Conservation (phyloP, 179 eudicot genomes). For the Corrigiola litoralis region DNA sequence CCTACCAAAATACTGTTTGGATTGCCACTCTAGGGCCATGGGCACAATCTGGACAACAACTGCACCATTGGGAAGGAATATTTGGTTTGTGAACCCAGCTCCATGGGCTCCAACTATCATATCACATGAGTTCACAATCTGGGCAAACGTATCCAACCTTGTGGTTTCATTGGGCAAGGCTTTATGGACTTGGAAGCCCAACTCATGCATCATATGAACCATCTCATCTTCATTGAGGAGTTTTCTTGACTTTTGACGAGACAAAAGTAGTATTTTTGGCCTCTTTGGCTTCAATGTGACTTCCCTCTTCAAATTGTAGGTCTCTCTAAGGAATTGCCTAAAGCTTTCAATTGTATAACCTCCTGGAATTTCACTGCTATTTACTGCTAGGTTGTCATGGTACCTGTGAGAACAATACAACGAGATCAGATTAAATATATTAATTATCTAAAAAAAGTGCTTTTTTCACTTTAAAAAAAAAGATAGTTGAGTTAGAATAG, state of each 20-base stretch:
- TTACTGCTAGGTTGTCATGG: conserved; percentile 21
- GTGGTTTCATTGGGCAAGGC: conserved; percentile 8
- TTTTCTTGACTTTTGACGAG: conserved; percentile 21
- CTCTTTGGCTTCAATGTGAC: neutral
- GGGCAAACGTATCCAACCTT: conserved; percentile 12
- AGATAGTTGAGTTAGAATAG: no score
- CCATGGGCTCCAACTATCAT: conserved; percentile 31
- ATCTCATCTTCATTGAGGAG: conserved; percentile 26
- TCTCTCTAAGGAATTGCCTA: conserved; percentile 15
- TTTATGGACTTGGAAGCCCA: conserved; percentile 22
- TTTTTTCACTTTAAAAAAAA: no score
- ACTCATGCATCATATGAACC: conserved; percentile 9
- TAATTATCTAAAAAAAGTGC: no score
- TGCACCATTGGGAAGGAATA: conserved; percentile 21
- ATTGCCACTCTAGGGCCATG: conserved; percentile 23
- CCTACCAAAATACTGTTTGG: conserved; percentile 16
- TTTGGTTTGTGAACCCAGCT: conserved; percentile 27
- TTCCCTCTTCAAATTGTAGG: conserved; percentile 15
- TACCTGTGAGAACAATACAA: conserved; percentile 1
- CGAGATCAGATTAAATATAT: neutral
- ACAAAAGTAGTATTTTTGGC: conserved; percentile 23
- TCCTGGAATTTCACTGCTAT: conserved; percentile 12
- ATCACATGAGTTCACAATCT: conserved; percentile 23
- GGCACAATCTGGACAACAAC: conserved; percentile 30
- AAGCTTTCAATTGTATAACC: conserved; percentile 21